These are phyloP conservation scores for Cordyceps farinosa DNA, from an alignment of 2,329 filamentous ascomycete genomes.

Conservation along the genomic window DNA sequence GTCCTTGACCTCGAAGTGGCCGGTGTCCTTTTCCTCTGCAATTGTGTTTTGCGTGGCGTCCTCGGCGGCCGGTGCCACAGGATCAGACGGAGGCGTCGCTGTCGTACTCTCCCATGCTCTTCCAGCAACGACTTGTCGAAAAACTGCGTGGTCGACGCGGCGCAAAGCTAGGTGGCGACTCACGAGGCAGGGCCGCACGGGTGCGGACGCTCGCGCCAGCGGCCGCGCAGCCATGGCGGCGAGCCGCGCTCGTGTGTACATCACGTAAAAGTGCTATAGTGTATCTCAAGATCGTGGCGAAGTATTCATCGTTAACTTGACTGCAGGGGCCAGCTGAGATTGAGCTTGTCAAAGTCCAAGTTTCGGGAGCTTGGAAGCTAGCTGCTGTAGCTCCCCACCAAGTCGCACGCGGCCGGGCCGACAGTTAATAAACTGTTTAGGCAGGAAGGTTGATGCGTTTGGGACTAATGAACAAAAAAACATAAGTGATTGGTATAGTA, in stretches of 20 bases:
- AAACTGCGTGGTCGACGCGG: background rate
- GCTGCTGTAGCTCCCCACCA: background rate
- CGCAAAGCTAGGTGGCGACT: background rate
- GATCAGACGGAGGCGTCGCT: slow-evolving; percentile 11
- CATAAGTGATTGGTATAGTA: no score
- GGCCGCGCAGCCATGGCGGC: slow-evolving; percentile 13
- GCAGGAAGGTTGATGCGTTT: no score
- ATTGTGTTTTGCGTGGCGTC: slow-evolving; percentile 22
- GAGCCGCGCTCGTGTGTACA: slow-evolving; percentile 3
- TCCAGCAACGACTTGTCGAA: background rate
- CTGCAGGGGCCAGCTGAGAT: background rate
- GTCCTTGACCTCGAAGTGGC: slow-evolving; percentile 72
- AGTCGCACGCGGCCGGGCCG: background rate
- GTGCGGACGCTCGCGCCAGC: slow-evolving; percentile 8
- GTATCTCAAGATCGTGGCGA: background rate
- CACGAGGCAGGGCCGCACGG: background rate
- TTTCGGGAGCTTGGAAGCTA: background rate
- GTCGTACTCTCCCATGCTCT: slow-evolving; percentile 22
- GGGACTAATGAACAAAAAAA: no score
- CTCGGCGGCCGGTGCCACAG: background rate
- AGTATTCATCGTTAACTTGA: background rate
- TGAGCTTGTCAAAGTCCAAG: slow-evolving; percentile 6
- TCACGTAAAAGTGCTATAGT: background rate
- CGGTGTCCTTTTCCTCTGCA: slow-evolving; percentile 62
- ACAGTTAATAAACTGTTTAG: no score